These are phyloP conservation scores for Closterium sp. DNA, from an alignment of 139 green algal species.

Conservation along the genomic window DNA sequence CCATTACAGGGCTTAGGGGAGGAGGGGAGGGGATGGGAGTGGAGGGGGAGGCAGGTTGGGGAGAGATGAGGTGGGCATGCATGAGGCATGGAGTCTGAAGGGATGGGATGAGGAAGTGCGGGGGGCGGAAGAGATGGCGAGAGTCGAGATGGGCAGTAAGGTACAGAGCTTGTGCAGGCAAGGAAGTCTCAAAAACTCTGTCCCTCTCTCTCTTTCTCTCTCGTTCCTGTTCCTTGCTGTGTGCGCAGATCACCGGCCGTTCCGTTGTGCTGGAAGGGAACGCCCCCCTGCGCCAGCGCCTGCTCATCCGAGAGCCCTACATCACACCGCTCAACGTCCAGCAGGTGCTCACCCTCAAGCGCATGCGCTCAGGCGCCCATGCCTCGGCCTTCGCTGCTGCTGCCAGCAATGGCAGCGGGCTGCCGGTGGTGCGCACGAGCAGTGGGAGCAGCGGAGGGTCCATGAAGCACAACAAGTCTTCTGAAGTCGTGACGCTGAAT, in stretches of 20 bases:
- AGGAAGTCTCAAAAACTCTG: no score
- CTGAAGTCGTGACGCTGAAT: constrained; percentile 52
- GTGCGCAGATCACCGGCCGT: constrained; percentile 12
- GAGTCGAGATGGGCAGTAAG: no score
- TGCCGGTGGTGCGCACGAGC: not conserved
- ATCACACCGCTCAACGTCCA: constrained; percentile 59
- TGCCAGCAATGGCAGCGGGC: not conserved
- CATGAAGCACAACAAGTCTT: constrained; percentile 9
- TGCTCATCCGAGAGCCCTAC: constrained; percentile 53
- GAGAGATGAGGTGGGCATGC: no score
- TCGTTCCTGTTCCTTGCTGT: not conserved
- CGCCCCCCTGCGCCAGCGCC: constrained; percentile 39
- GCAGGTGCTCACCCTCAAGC: constrained; percentile 55
- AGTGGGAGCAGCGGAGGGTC: not conserved
- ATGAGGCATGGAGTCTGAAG: no score
- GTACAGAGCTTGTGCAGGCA: no score
- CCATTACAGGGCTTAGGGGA: no score
- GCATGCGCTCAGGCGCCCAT: constrained; percentile 22
- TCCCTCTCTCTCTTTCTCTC: not conserved
- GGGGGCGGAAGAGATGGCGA: no score
- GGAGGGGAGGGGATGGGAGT: not conserved
- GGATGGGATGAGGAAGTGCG: no score
- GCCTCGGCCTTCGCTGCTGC: not conserved
- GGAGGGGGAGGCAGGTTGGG: no score
- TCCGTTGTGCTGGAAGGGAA: constrained; percentile 15